A percentile compares a stretch with the other conserved stretches of the same genome.
These are phyloP conservation scores for Gossypium anomalum DNA, from an alignment of 345 rosid species.

Conservation along the genomic window DNA sequence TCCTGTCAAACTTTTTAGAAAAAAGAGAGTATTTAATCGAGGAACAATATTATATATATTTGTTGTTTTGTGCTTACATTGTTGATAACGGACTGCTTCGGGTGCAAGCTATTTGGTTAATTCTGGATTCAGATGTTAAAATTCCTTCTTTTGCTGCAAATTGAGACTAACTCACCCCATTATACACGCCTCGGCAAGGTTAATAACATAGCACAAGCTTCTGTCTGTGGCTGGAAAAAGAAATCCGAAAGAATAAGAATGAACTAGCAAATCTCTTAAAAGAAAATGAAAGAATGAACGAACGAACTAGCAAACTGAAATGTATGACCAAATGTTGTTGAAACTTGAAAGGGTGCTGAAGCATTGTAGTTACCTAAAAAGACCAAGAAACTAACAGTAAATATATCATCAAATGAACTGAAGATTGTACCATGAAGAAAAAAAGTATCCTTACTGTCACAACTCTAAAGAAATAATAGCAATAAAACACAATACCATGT, in stretches of 20 bases:
- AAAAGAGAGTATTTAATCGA: background rate
- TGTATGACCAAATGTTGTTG: background rate
- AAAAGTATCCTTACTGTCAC: slow-evolving; percentile 20
- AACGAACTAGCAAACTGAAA: background rate
- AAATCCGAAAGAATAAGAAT: too few relatives aligned
- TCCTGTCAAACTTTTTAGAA: background rate
- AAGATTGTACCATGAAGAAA: background rate
- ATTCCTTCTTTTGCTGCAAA: background rate
- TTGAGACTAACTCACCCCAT: background rate
- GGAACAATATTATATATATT: too few relatives aligned
- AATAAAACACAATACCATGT: slow-evolving; percentile 18
- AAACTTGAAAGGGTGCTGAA: background rate
- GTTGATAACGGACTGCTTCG: background rate
- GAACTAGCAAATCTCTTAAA: background rate
- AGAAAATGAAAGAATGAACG: background rate
- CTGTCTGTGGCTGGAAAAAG: too few relatives aligned
- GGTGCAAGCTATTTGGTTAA: background rate
- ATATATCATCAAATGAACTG: background rate
- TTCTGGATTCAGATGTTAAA: background rate
- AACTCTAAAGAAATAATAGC: slow-evolving; percentile 13
- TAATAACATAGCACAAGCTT: background rate
- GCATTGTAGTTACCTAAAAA: background rate
- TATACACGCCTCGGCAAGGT: background rate
- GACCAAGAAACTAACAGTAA: background rate
- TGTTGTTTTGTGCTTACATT: background rate